These are phyloP conservation scores for Blastobotrys buckinghamii DNA, from an alignment of 1,139 yeast species.

Conservation along the genomic window DNA sequence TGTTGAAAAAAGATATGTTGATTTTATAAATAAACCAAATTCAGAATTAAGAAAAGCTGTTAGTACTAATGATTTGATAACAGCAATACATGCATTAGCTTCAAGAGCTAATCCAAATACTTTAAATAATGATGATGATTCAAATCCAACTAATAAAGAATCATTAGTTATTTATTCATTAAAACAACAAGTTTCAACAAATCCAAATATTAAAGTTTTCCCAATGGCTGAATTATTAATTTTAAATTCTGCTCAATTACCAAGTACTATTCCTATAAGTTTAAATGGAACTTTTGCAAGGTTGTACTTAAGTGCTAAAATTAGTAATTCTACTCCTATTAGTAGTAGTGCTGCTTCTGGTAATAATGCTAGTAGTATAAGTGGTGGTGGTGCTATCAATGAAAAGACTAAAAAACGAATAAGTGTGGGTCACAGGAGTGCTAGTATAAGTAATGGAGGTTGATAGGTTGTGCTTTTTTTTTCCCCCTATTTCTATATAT, in stretches of 20 bases:
- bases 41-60: slow-evolving; percentile 34
- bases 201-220: slow-evolving; percentile 36
- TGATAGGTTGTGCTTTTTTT: background rate
- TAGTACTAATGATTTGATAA: slow-evolving; percentile 28
- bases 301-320: slow-evolving; percentile 9
- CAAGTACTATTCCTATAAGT: slow-evolving; percentile 20
- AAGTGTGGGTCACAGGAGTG: slow-evolving; percentile 11
- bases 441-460: background rate
- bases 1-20: slow-evolving; percentile 37
- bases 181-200: slow-evolving; percentile 19
- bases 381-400: background rate
- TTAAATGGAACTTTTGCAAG: slow-evolving; percentile 11
- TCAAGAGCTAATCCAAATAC: slow-evolving; percentile 37
- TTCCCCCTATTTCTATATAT: too few species aligned
- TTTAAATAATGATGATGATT: slow-evolving; percentile 6
- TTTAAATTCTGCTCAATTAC: slow-evolving; percentile 51
- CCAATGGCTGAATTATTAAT: slow-evolving; percentile 70
- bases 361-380: background rate
- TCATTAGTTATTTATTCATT: slow-evolving; percentile 30
- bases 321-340: slow-evolving; percentile 10
- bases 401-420: slow-evolving; percentile 12
- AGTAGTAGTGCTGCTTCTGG: background rate
- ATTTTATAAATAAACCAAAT: slow-evolving; percentile 33
- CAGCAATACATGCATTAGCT: slow-evolving; percentile 35
- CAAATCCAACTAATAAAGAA: slow-evolving; percentile 16